phyloP scores from a whole-genome alignment of 805 yeast species.

The Nakazawaea ernobii region DNA sequence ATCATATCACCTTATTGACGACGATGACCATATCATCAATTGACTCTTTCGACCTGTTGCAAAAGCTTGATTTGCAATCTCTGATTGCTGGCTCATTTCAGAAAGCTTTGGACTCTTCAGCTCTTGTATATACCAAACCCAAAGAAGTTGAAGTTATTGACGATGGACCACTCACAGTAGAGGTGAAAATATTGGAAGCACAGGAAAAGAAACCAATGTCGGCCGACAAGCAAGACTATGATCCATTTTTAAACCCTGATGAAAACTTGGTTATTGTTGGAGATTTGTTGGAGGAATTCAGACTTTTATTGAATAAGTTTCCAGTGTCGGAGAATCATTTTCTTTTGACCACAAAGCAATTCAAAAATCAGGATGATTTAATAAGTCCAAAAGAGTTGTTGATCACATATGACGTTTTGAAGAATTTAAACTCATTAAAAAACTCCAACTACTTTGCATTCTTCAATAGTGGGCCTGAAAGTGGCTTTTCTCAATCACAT shows the following conservation, averaged over 20 bases:
- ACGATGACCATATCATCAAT: background rate
- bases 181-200: conserved; percentile 23
- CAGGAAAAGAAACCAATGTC: conserved; percentile 27
- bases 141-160: conserved; percentile 7
- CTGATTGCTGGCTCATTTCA: conserved; percentile 17
- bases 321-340: conserved; percentile 80
- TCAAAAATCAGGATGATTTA: conserved; percentile 66
- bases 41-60: background rate
- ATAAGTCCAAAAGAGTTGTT: conserved; percentile 65
- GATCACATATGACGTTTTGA: conserved; percentile 51
- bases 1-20: too few species aligned
- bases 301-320: conserved; percentile 77
- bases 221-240: conserved; percentile 29
- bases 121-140: conserved; percentile 3
- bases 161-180: conserved; percentile 1
- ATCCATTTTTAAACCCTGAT: conserved; percentile 82
- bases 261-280: conserved; percentile 61
- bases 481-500: conserved; percentile 95
- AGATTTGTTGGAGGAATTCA: conserved; percentile 45
- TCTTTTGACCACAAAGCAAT: conserved; percentile 69
- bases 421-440: conserved; percentile 34
- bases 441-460: conserved; percentile 54
- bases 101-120: background rate
- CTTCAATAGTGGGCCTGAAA: conserved; percentile 79
- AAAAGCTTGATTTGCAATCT: conserved; percentile 21